Percentiles rank a stretch among this genome's conserved stretches.
phyloP scores from a whole-genome alignment of 805 yeast species.

The Ogataea degrootiae region DNA sequence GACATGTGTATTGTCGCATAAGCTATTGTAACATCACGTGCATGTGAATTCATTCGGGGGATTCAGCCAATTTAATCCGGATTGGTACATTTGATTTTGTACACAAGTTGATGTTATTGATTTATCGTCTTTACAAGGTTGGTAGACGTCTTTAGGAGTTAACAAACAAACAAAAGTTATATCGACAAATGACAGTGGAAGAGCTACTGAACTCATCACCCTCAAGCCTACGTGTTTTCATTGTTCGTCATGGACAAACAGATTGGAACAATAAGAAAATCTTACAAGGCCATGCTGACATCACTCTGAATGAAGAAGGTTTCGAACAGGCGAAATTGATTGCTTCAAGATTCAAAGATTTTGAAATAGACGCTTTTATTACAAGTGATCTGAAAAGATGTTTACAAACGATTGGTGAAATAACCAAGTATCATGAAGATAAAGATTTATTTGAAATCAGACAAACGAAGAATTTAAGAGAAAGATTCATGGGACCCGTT shows the following conservation, averaged over 20 bases:
- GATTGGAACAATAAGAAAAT: conserved; percentile 64
- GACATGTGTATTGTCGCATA: no score
- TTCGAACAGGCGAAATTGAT: conserved; percentile 51
- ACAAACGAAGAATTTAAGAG: conserved; percentile 50
- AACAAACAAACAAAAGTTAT: no score
- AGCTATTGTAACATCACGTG: no score
- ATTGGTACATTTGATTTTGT: no score
- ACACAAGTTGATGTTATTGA: no score
- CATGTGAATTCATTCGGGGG: no score
- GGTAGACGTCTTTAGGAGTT: no score
- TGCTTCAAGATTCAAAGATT: conserved; percentile 39
- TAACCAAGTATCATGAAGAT: conserved; percentile 28
- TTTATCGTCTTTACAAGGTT: no score
- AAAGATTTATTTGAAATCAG: conserved; percentile 17
- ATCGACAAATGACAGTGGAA: conserved; percentile 13
- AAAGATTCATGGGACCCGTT: conserved; percentile 72
- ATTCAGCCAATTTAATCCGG: no score
- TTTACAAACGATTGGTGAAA: conserved; percentile 47
- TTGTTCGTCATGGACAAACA: conserved; percentile 84
- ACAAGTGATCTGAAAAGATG: conserved; percentile 59
- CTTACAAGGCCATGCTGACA: conserved; percentile 75
- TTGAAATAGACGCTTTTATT: conserved; percentile 41
- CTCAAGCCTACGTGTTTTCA: conserved; percentile 35
- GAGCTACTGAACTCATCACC: conserved; percentile 15
- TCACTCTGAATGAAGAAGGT: conserved; percentile 60